Evolutionary conservation across 345 rosid genomes (phyloP).

Genomic region (Lepidium sativum): DNA sequence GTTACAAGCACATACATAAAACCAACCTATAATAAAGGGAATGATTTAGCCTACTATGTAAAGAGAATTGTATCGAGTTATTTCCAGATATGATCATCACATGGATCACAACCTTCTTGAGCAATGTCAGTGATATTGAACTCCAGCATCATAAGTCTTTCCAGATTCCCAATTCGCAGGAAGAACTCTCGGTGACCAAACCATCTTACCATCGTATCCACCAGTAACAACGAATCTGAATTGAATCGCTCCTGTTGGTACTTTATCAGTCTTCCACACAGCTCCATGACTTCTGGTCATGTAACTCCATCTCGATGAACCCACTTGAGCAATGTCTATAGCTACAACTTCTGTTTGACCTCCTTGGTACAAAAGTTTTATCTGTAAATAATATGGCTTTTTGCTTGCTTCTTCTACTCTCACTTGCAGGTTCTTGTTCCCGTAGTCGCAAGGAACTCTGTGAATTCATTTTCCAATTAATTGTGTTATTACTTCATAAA

Average conservation of each 20-base stretch:
- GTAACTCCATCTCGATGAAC: conserved; percentile 62
- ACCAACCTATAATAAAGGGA: background rate
- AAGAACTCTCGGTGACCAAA: conserved; percentile 65
- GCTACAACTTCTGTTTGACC: conserved; percentile 89
- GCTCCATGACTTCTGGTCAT: conserved; percentile 72
- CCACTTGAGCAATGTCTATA: conserved; percentile 66
- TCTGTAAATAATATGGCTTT: conserved; percentile 60
- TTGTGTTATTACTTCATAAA: background rate
- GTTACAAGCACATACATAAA: background rate
- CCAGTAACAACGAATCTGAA: conserved; percentile 66
- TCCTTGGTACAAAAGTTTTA: conserved; percentile 75
- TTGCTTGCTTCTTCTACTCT: conserved; percentile 89
- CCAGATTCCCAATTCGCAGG: conserved; percentile 70
- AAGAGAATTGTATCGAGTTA: background rate
- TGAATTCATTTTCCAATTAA: background rate
- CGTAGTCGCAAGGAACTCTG: conserved; percentile 86
- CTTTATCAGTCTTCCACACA: conserved; percentile 63
- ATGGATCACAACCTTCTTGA: conserved; percentile 69
- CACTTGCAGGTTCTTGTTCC: conserved; percentile 52
- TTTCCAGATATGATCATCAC: conserved; percentile 51
- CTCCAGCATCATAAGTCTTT: conserved; percentile 50
- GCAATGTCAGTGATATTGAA: conserved; percentile 78
- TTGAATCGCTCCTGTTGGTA: conserved; percentile 67
- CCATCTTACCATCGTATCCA: conserved; percentile 80
- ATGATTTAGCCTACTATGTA: background rate